A percentile compares a stretch with the other conserved stretches of the same genome.
These are phyloP conservation scores for Ceratocystis variospora DNA, from an alignment of 2,329 filamentous ascomycete species.

Conservation along the genomic window DNA sequence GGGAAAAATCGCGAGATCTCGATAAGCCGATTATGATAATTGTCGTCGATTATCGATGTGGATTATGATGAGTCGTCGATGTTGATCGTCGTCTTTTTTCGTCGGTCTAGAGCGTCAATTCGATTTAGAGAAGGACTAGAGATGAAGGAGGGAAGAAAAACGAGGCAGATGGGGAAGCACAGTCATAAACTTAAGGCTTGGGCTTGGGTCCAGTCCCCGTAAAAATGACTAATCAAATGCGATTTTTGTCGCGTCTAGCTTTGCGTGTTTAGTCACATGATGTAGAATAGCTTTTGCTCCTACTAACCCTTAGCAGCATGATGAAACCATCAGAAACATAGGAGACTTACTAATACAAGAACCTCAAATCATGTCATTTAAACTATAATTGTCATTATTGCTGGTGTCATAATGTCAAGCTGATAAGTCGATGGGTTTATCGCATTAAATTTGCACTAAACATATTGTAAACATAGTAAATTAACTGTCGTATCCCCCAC, in stretches of 20 bases:
- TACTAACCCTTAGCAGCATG: too few relatives aligned
- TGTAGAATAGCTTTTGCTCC: background rate
- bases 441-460: too few relatives aligned
- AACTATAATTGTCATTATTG: background rate
- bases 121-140: background rate
- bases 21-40: background rate
- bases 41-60: background rate
- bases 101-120: conserved; percentile 1
- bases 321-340: too few relatives aligned
- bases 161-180: background rate
- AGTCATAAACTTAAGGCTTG: background rate
- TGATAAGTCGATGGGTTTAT: too few relatives aligned
- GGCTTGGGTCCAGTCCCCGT: background rate
- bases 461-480: too few relatives aligned
- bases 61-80: background rate
- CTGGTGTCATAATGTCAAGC: background rate
- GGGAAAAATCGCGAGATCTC: background rate
- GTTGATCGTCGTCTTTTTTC: conserved; percentile 1
- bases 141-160: conserved; percentile 11
- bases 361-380: background rate
- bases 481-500: too few relatives aligned
- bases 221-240: background rate
- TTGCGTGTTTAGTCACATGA: background rate
- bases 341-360: background rate
- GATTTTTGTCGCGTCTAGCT: background rate